These are phyloP conservation scores for Apiospora aurea DNA, from an alignment of 2,329 filamentous ascomycete species.

Conservation along the genomic window DNA sequence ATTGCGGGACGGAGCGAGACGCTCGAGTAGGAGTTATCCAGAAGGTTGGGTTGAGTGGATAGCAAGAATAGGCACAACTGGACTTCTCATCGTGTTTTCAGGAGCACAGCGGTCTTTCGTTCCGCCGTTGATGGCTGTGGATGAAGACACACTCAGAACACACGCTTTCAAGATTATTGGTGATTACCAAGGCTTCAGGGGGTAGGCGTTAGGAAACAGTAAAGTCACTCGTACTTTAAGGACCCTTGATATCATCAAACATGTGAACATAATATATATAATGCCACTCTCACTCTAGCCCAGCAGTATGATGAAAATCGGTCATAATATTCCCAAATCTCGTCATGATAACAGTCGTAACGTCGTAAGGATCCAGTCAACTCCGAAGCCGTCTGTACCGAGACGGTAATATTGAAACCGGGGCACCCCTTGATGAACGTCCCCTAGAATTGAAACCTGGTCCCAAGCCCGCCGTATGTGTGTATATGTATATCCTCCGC, in stretches of 20 bases:
- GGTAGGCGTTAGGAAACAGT: not conserved
- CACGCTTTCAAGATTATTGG: not conserved
- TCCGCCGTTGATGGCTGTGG: not conserved
- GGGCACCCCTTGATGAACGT: not conserved
- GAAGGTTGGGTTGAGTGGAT: not conserved
- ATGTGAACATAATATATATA: not conserved
- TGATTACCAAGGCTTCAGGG: not conserved
- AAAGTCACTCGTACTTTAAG: not conserved
- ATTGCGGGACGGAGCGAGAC: not conserved
- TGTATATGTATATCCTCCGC: conserved; percentile 13
- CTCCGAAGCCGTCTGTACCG: conserved; percentile 1
- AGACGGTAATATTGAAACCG: conserved; percentile 3
- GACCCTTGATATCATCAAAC: not conserved
- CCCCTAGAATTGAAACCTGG: not conserved
- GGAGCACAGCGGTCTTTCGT: not conserved
- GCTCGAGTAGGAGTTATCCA: not conserved
- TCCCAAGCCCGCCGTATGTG: not conserved
- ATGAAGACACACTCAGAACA: not conserved
- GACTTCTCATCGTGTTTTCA: not conserved
- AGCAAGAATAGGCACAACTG: not conserved
- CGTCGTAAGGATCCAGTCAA: conserved; percentile 24
- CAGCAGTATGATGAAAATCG: not conserved
- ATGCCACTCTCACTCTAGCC: not conserved
- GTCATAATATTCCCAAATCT: not conserved
- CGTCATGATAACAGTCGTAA: conserved; percentile 21